These are phyloP conservation scores for Penicillium sp. DNA, from an alignment of 2,329 filamentous ascomycete genomes.

Conservation along the genomic window DNA sequence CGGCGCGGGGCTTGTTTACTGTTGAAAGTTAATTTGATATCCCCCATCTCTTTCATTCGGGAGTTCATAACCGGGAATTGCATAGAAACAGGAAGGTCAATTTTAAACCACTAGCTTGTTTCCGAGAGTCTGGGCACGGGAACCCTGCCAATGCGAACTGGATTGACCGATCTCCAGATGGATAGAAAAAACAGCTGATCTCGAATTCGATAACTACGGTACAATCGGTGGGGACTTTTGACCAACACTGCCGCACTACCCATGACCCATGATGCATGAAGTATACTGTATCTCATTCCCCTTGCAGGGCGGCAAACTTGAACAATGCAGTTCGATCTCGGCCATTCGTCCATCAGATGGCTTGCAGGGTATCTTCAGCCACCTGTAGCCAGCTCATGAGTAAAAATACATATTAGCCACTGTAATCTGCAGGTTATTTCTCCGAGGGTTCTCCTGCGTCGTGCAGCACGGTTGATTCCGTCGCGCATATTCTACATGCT, in stretches of 20 bases:
- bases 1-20: constrained; percentile 5
- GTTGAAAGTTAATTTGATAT: background rate
- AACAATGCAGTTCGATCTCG: constrained; percentile 10
- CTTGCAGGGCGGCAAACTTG: constrained; percentile 12
- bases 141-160: background rate
- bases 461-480: constrained; percentile 5
- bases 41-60: background rate
- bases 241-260: background rate
- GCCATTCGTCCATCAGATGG: constrained; percentile 2
- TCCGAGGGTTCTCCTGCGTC: constrained; percentile 17
- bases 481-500: background rate
- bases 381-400: background rate
- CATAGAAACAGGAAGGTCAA: background rate
- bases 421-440: constrained; percentile 7
- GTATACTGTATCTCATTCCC: background rate
- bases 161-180: background rate
- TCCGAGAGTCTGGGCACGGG: background rate
- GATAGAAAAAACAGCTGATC: background rate
- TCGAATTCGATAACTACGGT: background rate
- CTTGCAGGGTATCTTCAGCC: background rate
- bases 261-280: background rate
- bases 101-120: background rate
- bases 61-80: background rate
- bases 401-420: background rate
- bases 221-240: background rate